Evolutionary conservation across 1,139 yeast species (phyloP), one percentile per base, ranked within the genome.

Genomic region (Diutina neorugosa): DNA sequence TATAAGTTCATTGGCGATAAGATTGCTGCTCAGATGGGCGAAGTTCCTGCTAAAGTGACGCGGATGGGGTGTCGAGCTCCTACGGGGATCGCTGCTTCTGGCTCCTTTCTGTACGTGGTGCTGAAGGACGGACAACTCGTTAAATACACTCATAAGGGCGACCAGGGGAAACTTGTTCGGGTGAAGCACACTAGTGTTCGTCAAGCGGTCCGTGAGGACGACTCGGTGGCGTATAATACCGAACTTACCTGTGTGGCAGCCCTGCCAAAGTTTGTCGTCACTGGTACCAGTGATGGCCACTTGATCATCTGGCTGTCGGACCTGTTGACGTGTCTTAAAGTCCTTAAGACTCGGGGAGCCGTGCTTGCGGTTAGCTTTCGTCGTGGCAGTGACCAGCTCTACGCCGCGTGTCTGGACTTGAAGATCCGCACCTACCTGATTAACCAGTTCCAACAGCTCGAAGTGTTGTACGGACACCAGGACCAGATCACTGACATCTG

Each of bases 381-480:
- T 61, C 77, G 91, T 61, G 81, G 80, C 55, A 76, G 93, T 3
- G 94, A 86, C 68, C 95, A 90, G 66, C 73, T 93, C 55, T 93
- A 85, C 64, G 98, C 93, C 37, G 88, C 96, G 1, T 90, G 97
- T 69, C 90, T 90, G 1, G 98, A 93, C 66, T 80, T 90, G 62
- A 85, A 93, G 62, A 86, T 93, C 56, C 80, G 97, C 64, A 87
- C 96, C 0, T 94, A 79, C 67, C 84, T 91, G 55, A 77, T 91
- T 57, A 87, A 83, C 62, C 97, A 90, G 67, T 78, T 86, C 65
- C 82, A 96, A 14, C 96, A 89, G 66, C 76, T 91, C 62, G 98
- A 93, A 69, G 83, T 88, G 3, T 73, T 93, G 52, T 93, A 89
- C 67, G 98, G 98, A 1, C 98, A 93, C 67, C 98, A 94, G 70